Base-by-base conservation (phyloP, 805 yeast species). In the Ogataea paraovalis region DNA sequence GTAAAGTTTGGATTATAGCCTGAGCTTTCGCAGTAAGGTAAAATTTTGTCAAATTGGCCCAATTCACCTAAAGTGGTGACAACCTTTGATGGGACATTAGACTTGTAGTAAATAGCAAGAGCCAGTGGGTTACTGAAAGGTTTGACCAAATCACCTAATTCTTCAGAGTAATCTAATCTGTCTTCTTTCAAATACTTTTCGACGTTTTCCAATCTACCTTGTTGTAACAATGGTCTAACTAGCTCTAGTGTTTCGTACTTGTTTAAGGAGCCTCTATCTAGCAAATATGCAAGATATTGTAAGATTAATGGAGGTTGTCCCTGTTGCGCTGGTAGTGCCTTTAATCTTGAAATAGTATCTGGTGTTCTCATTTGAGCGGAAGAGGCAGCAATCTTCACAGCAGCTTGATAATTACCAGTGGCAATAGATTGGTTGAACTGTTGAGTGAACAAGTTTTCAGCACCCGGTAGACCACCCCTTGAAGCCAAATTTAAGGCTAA, bases 171-270 rank as follows among this genome's bases (percentile, higher is more conserved):
- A 52, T 92, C 91, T 56, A 94, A 79, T 69, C 94, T 94, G 66
- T 90, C 96, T 69, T 94, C 98, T 66, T 85, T 86, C 67, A 94
- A 79, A 91, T 97, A 94, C 72, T 92, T 94, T 70, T 94, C 99
- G 55, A 94, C 83, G 54, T 95, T 74, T 54, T 88, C 96, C 62
- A 87, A 85, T 66, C 97, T 86, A 67, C 89, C 95, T 73, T 91
- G 97, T 71, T 89, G 96, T 64, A 94, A 76, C 4, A 94, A 96
- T 9, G 99, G 98, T 65, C 84, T 85, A 20, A 96, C 97, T 58
- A 94, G 82, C 70, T 94, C 99, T 53, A 94, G 78, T 28, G 96
- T 85, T 76, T 94, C 99, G 64, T 82, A 84, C 70, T 88, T 83
- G 76, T 94, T 94, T 61, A 94, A 78, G 38, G 95, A 78, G 27